Percentiles rank a stretch among this genome's conserved stretches.
phyloP scores from a whole-genome alignment of 805 yeast species.

The Starmerella vitae region DNA sequence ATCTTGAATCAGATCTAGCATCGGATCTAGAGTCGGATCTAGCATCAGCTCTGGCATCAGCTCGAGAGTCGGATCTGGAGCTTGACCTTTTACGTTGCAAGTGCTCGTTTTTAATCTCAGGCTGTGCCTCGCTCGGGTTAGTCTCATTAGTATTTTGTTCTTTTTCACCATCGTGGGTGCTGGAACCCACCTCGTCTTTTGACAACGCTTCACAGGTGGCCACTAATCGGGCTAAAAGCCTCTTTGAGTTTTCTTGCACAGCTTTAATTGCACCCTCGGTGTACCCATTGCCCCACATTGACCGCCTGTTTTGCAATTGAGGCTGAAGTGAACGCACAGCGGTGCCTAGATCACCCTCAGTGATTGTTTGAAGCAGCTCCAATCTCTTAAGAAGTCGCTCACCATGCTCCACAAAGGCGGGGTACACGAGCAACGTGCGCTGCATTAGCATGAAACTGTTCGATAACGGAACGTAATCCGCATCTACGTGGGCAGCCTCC shows the following conservation, averaged over 20 bases:
- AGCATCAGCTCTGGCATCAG: too few relatives aligned
- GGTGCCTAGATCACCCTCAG: conserved; percentile 13
- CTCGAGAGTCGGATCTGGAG: too few relatives aligned
- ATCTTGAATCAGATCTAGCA: too few relatives aligned
- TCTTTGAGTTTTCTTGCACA: background rate
- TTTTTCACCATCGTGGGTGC: too few relatives aligned
- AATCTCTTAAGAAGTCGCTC: conserved; percentile 4
- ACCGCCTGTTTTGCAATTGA: conserved; percentile 4
- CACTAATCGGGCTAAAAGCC: background rate
- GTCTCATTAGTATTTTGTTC: too few relatives aligned
- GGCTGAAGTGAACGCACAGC: conserved; percentile 19
- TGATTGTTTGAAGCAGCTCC: conserved; percentile 6
- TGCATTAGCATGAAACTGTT: conserved; percentile 13
- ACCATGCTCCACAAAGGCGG: conserved; percentile 10
- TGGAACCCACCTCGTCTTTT: too few relatives aligned
- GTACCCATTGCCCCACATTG: background rate
- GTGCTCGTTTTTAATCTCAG: too few relatives aligned
- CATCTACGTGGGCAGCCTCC: conserved; percentile 11
- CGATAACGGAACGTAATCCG: conserved; percentile 9
- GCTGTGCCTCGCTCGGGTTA: too few relatives aligned
- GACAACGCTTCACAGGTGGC: background rate
- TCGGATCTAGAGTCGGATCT: too few relatives aligned
- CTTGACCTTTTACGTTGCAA: too few relatives aligned
- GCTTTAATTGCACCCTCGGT: background rate
- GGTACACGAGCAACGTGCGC: conserved; percentile 11